Evolutionary conservation across 805 yeast species (phyloP).

Genomic region (Starmerella etchellsii): DNA sequence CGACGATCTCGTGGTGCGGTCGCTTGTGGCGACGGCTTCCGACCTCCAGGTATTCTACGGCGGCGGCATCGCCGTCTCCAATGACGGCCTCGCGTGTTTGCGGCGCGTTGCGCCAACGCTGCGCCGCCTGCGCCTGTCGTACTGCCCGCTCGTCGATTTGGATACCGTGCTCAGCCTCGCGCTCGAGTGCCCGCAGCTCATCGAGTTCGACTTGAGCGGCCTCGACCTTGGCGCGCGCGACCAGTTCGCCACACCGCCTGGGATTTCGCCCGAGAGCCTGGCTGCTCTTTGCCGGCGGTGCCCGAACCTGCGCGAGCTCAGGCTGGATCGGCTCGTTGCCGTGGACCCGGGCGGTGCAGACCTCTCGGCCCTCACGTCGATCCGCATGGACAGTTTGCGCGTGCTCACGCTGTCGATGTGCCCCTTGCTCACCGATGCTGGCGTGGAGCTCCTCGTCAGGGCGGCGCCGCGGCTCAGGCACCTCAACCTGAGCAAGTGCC

Average conservation of each 20-base stretch:
- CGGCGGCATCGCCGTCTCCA: slow-evolving; percentile 38
- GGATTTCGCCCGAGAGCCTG: slow-evolving; percentile 1
- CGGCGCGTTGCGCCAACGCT: slow-evolving; percentile 56
- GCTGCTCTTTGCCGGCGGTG: slow-evolving; percentile 3
- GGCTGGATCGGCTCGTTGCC: slow-evolving; percentile 28
- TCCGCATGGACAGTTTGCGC: slow-evolving; percentile 55
- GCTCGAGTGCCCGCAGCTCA: slow-evolving; percentile 63
- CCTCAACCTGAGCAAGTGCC: slow-evolving; percentile 80
- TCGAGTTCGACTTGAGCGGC: slow-evolving; percentile 80
- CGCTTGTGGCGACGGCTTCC: slow-evolving; percentile 58
- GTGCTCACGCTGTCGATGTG: slow-evolving; percentile 79
- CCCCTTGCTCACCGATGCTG: slow-evolving; percentile 61
- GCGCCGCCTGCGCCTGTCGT: slow-evolving; percentile 71
- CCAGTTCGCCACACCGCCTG: background rate
- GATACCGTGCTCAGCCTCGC: slow-evolving; percentile 41
- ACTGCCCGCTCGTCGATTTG: slow-evolving; percentile 55
- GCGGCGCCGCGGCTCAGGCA: slow-evolving; percentile 79
- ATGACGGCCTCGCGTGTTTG: slow-evolving; percentile 46
- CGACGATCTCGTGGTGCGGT: slow-evolving; percentile 54
- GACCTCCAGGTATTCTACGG: slow-evolving; percentile 82
- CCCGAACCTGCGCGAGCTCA: slow-evolving; percentile 8
- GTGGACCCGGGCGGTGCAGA: slow-evolving; percentile 60
- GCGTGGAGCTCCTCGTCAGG: slow-evolving; percentile 56
- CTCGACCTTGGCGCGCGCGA: slow-evolving; percentile 28
- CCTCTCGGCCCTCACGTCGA: slow-evolving; percentile 39